Evolutionary conservation across 768 basidiomycete species (phyloP).

Genomic region (Boletus sp.): DNA sequence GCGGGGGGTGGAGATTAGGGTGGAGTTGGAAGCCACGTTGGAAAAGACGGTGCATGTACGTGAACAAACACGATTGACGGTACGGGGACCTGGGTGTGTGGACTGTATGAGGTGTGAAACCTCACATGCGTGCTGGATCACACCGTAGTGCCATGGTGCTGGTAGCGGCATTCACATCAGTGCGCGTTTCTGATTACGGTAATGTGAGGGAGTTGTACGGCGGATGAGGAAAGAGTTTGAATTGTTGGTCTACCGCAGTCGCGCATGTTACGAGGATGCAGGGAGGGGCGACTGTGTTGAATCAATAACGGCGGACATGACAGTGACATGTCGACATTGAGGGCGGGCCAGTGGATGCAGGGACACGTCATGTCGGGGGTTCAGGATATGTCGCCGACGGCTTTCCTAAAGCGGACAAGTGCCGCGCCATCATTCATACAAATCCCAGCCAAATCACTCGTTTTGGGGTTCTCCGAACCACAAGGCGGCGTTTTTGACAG

Average conservation of each 20-base stretch:
- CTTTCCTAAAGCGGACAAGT: conserved; percentile 21
- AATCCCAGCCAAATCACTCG: conserved; percentile 20
- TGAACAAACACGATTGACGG: conserved; percentile 32
- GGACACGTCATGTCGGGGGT: conserved; percentile 22
- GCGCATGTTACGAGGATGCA: conserved; percentile 16
- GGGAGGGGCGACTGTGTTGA: conserved; percentile 1
- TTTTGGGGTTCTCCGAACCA: conserved; percentile 28
- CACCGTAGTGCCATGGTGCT: conserved; percentile 25
- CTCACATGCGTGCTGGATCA: conserved; percentile 32
- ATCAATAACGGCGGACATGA: conserved; percentile 24
- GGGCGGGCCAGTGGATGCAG: conserved; percentile 13
- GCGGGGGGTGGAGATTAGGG: conserved; percentile 34
- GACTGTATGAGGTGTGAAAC: conserved; percentile 34
- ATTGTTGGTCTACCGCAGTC: conserved; percentile 19
- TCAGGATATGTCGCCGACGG: conserved; percentile 28
- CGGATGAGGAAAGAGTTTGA: conserved; percentile 19
- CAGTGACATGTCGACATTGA: conserved; percentile 28
- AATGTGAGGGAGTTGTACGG: conserved; percentile 31
- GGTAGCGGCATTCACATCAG: conserved; percentile 36
- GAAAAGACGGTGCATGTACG: conserved; percentile 33
- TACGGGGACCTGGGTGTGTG: conserved; percentile 36
- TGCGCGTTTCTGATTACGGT: conserved; percentile 34
- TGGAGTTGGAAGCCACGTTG: conserved; percentile 32
- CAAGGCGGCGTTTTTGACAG: conserved; percentile 23
- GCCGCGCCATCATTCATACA: conserved; percentile 26